Evolutionary conservation across 2,329 filamentous ascomycete genomes (phyloP).

Genomic region (Chaetomium strumarium): DNA sequence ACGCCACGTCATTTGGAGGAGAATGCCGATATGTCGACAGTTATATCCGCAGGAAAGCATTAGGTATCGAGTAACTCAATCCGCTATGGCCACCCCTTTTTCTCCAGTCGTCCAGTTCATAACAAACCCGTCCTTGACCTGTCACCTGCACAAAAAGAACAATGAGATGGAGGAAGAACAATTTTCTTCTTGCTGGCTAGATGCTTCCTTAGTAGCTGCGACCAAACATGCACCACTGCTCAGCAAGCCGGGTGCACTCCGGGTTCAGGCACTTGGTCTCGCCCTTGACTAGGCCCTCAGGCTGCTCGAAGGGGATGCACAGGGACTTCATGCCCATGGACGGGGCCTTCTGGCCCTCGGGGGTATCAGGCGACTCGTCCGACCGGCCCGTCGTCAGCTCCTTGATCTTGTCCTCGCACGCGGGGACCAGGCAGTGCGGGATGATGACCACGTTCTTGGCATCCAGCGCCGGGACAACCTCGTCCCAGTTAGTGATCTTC

Average conservation of each 20-base stretch:
- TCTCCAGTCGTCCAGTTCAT: neutral
- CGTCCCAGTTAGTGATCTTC: conserved; percentile 77
- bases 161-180: neutral
- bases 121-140: neutral
- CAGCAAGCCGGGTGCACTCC: conserved; percentile 68
- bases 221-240: conserved; percentile 92
- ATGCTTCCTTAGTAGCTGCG: conserved; percentile 52
- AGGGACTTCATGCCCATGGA: conserved; percentile 63
- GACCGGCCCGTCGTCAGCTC: conserved; percentile 34
- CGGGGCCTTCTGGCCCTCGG: conserved; percentile 49
- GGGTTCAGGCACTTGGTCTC: conserved; percentile 91
- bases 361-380: conserved; percentile 36
- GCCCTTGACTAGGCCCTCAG: conserved; percentile 68
- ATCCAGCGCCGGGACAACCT: conserved; percentile 86
- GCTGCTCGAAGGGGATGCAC: conserved; percentile 76
- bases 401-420: conserved; percentile 57
- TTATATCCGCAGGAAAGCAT: conserved; percentile 4
- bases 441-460: conserved; percentile 89
- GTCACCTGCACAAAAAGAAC: conserved; percentile 1
- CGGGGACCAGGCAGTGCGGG: conserved; percentile 73
- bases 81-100: neutral
- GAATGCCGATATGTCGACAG: neutral
- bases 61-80: conserved; percentile 10
- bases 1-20: neutral
- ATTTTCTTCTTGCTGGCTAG: neutral